phyloP scores from a whole-genome alignment of 2,329 filamentous ascomycete genomes.

The Cucurbitaria berberidis region DNA sequence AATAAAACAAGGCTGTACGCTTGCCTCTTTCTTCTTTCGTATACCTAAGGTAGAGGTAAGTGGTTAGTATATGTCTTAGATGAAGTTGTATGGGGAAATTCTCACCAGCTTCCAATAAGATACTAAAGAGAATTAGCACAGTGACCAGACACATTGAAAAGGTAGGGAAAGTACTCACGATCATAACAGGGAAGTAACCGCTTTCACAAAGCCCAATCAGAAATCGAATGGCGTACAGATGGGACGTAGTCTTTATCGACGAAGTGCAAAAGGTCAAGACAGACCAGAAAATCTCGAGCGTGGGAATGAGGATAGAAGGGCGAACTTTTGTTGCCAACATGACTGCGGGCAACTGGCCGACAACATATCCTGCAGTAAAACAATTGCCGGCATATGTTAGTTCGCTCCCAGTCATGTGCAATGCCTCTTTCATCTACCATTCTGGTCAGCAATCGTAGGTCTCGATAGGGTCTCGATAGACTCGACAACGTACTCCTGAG shows the following conservation, averaged over 20 bases:
- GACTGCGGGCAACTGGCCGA: slow-evolving; percentile 38
- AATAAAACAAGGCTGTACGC: slow-evolving; percentile 42
- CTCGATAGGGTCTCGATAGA: background rate
- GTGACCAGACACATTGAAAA: background rate
- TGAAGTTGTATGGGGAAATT: background rate
- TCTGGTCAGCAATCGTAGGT: background rate
- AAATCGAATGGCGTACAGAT: slow-evolving; percentile 46
- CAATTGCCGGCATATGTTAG: slow-evolving; percentile 38
- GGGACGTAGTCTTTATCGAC: slow-evolving; percentile 27
- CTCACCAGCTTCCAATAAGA: slow-evolving; percentile 49
- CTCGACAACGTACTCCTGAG: slow-evolving; percentile 26
- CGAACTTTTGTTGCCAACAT: slow-evolving; percentile 32
- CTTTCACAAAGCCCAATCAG: slow-evolving; percentile 37
- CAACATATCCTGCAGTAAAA: slow-evolving; percentile 39
- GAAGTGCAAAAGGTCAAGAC: slow-evolving; percentile 28
- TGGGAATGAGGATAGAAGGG: slow-evolving; percentile 39
- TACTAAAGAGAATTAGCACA: slow-evolving; percentile 16
- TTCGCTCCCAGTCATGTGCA: slow-evolving; percentile 39
- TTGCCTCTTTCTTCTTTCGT: slow-evolving; percentile 46
- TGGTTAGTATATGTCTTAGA: background rate
- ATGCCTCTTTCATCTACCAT: slow-evolving; percentile 36
- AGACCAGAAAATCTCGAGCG: slow-evolving; percentile 40
- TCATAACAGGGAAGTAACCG: slow-evolving; percentile 39
- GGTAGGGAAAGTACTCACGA: slow-evolving; percentile 10
- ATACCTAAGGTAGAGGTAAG: slow-evolving; percentile 26